Base-by-base conservation (phyloP, 305 asterid species). In the Coffea humblotiana region DNA sequence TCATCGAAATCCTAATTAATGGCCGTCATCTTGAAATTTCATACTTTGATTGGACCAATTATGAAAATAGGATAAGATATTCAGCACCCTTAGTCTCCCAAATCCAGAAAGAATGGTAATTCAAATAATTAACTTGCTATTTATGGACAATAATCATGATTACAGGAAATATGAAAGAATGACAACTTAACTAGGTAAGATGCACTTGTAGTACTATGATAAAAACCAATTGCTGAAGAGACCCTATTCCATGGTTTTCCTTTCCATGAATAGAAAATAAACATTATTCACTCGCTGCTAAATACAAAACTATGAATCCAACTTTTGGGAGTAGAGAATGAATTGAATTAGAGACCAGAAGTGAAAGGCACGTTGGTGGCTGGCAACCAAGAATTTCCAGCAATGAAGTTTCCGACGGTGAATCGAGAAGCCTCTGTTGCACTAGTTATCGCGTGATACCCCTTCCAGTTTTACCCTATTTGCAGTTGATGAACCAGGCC, bases 321-420 rank as follows among this genome's bases (percentile, higher is more conserved):
- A 74, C 7, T 40, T 19, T 35, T 19, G 3, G 7, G 48, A 3
- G 48, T 15, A 35, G 14, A 2, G 1, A 47, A 48, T n/a, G 1
- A 48, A 12, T 27, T 1, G 23, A 19, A 47, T 88, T 60, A 94
- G 65, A 94, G 92, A 14, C 90, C 95, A 66, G 95, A 70, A 82
- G 90, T 87, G 84, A 87, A 89, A 10, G 98, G 95, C 82, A 95
- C 95, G 61, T 60, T 82, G 6, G 98, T 86, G 8, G 83, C 89
- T 2, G 93, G 92, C 77, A 94, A 27, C 98, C 83, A 83, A 48
- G 83, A 79, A 11, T 3, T 8, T 5, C 75, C 86, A 16, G 72
- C 83, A 48, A 83, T 49, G 52, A 83, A 76, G 68, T 48, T 79
- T 0, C 54, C 74, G 14, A 43, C 83, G 3, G 86, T 83, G 60